A percentile compares a stretch with the other conserved stretches of the same genome.
These are phyloP conservation scores for Zymoseptoria pseudotritici DNA, from an alignment of 2,329 filamentous ascomycete genomes.

Conservation along the genomic window DNA sequence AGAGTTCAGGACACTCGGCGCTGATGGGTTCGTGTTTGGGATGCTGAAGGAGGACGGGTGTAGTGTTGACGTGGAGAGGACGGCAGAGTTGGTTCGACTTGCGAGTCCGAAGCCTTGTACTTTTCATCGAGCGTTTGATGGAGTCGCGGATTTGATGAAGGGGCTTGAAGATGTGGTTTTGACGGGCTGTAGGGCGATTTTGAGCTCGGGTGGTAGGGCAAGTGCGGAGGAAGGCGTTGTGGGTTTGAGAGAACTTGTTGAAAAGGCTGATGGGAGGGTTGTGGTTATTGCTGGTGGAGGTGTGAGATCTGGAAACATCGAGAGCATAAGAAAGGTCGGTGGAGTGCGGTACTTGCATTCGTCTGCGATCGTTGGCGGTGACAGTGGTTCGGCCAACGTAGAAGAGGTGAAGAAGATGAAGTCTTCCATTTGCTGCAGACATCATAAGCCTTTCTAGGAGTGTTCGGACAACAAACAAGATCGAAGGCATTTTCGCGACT, in stretches of 20 bases:
- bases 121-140: conserved; percentile 50
- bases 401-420: not conserved
- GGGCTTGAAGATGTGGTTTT: conserved; percentile 33
- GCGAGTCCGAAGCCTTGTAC: conserved; percentile 43
- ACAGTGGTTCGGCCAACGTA: conserved; percentile 2
- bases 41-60: conserved; percentile 30
- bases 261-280: conserved; percentile 28
- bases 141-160: conserved; percentile 25
- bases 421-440: not conserved
- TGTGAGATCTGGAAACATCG: conserved; percentile 40
- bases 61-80: conserved; percentile 37
- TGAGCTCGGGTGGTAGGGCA: conserved; percentile 42
- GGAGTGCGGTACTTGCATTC: conserved; percentile 18
- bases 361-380: conserved; percentile 12
- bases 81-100: conserved; percentile 35
- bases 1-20: conserved; percentile 27
- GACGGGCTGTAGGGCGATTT: conserved; percentile 41
- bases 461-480: no score
- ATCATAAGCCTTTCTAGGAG: not conserved
- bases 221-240: conserved; percentile 32
- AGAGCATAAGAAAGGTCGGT: conserved; percentile 19
- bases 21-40: conserved; percentile 48
- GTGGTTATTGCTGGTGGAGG: conserved; percentile 46
- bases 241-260: conserved; percentile 27
- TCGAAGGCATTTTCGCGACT: not conserved